Evolutionary conservation across 2,329 filamentous ascomycete species (phyloP).

Genomic region (Westerdykella ornata): DNA sequence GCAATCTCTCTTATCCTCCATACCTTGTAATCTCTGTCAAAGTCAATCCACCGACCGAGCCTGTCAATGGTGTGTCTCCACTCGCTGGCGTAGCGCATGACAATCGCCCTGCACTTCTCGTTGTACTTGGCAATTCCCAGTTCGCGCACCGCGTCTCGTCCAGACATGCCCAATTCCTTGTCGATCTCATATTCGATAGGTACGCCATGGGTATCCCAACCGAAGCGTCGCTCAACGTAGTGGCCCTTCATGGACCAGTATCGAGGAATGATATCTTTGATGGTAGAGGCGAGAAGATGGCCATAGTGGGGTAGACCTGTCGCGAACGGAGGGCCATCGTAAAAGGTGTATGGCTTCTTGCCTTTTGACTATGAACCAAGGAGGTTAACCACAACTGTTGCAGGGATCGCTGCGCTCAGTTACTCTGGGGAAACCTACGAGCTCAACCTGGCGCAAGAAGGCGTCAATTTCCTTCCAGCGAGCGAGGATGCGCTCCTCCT

Average conservation of each 20-base stretch:
- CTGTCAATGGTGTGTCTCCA: slow-evolving; percentile 86
- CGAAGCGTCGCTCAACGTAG: slow-evolving; percentile 86
- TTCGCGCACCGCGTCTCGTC: slow-evolving; percentile 78
- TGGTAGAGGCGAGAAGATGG: slow-evolving; percentile 78
- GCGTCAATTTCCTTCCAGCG: slow-evolving; percentile 89
- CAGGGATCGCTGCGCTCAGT: background rate
- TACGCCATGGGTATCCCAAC: slow-evolving; percentile 92
- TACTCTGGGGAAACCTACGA: slow-evolving; percentile 38
- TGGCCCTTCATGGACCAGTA: slow-evolving; percentile 98
- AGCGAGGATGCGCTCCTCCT: slow-evolving; percentile 78
- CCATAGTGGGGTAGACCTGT: slow-evolving; percentile 60
- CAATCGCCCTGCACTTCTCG: slow-evolving; percentile 81
- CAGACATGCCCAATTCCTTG: slow-evolving; percentile 86
- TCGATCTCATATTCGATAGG: slow-evolving; percentile 97
- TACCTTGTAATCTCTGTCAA: slow-evolving; percentile 94
- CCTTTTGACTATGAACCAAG: slow-evolving; percentile 55
- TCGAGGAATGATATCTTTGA: slow-evolving; percentile 93
- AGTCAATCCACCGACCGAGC: slow-evolving; percentile 92
- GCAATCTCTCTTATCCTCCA: slow-evolving; percentile 1
- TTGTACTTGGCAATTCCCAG: slow-evolving; percentile 88
- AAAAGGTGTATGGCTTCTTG: slow-evolving; percentile 84
- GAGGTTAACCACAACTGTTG: slow-evolving; percentile 5
- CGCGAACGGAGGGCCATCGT: slow-evolving; percentile 59
- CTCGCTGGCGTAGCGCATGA: slow-evolving; percentile 82
- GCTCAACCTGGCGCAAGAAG: slow-evolving; percentile 79